Base-by-base conservation (phyloP, 768 basidiomycete species). In the Tylopilus sp. region DNA sequence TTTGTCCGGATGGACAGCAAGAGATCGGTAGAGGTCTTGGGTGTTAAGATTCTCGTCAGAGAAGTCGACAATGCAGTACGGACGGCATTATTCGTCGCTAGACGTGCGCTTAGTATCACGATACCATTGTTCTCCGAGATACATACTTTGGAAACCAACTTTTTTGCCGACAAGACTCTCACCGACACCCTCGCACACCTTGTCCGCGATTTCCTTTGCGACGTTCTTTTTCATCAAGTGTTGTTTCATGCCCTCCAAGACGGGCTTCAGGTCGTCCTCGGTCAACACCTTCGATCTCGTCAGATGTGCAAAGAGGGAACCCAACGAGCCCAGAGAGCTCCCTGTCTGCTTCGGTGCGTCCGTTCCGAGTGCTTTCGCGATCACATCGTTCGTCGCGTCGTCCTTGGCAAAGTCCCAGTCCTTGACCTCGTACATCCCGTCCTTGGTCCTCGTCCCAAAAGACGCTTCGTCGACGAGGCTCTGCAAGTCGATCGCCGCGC, bases 151-250 rank as follows among this genome's bases (percentile, higher is more conserved):
- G 69, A 95, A 89, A 1, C 93, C 90, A 9, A 95, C 81, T 69
- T 91, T 94, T 71, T 90, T 92, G 6, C 97, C 97, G 11, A 94
- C 79, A 28, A 99, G 77, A 39, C 80, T 82, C 63, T 91, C 84
- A 1, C 91, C 92, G n/a, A 99, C 93, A 6, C 89, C 83, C 65
- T 95, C 93, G 62, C 94, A 95, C 11, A 99, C 82, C 68, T 94
- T 92, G 55, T 95, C 92, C 12, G 95, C 79, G 56, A 98, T 98
- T 52, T 95, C 93, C 69, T 83, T 90, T 4, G 97, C 97, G 5
- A 99, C 97, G 62, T 99, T 99, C 77, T 98, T 98, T 72, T 88
- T 84, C 94, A 98, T 98, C 40, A 99, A 76, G 69, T 98, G 95
- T 54, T 95, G 91, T 68, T 95, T 94, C 94, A 98, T 98, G 17